These are phyloP conservation scores for Acacia confusa DNA, from an alignment of 306 rosid genomes.

Conservation along the genomic window DNA sequence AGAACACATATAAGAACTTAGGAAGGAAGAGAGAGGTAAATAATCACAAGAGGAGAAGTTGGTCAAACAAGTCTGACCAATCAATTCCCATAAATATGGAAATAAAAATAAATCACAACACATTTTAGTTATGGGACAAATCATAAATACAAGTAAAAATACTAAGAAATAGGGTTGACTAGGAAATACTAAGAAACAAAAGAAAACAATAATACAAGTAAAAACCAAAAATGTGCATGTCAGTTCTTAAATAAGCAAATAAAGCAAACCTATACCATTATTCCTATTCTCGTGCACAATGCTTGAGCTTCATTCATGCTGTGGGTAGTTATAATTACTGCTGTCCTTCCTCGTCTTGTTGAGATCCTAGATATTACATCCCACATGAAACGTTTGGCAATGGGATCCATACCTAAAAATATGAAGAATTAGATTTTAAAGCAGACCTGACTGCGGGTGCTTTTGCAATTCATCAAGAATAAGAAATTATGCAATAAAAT, in stretches of 20 bases:
- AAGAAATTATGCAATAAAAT: slow-evolving; percentile 23
- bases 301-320: slow-evolving; percentile 99
- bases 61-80: not conserved
- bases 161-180: not conserved
- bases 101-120: not conserved
- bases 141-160: not conserved
- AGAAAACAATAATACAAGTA: not conserved
- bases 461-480: slow-evolving; percentile 30
- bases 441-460: not conserved
- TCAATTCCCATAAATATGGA: not conserved
- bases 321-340: slow-evolving; percentile 90
- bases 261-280: slow-evolving; percentile 61
- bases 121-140: not conserved
- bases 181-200: not conserved
- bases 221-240: not conserved
- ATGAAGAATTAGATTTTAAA: slow-evolving; percentile 17
- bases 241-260: slow-evolving; percentile 30
- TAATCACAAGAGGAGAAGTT: not conserved
- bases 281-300: slow-evolving; percentile 89
- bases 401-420: slow-evolving; percentile 88
- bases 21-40: not conserved
- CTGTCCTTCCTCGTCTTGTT: slow-evolving; percentile 93
- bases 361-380: slow-evolving; percentile 93
- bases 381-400: slow-evolving; percentile 98
- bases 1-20: not conserved